These are phyloP conservation scores for Elaeagnus macrophylla DNA, from an alignment of 306 rosid species.

Conservation along the genomic window DNA sequence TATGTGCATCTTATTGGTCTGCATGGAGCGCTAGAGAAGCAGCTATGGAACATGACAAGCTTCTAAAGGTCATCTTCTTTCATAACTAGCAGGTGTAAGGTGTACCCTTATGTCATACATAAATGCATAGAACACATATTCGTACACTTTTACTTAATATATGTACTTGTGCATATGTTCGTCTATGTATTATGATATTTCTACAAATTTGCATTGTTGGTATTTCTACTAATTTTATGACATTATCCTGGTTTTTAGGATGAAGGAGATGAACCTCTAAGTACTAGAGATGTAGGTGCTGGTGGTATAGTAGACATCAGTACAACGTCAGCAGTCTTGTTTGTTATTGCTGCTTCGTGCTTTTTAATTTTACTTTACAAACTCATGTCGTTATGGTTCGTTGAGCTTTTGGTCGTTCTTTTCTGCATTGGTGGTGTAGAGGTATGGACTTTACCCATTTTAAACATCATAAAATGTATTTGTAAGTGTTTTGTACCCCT, in stretches of 20 bases:
- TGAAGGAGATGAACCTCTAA: conserved; percentile 48
- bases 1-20: conserved; percentile 95
- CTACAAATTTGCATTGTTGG: conserved; percentile 6
- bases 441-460: conserved; percentile 36
- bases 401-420: conserved; percentile 82
- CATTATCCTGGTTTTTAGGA: conserved; percentile 42
- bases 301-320: conserved; percentile 66
- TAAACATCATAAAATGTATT: conserved; percentile 5
- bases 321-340: conserved; percentile 61
- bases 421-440: conserved; percentile 90
- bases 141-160: neutral
- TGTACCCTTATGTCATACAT: neutral
- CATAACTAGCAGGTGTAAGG: neutral
- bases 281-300: conserved; percentile 24
- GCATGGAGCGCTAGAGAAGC: conserved; percentile 85
- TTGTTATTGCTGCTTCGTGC: conserved; percentile 77
- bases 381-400: conserved; percentile 77
- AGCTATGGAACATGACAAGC: conserved; percentile 55
- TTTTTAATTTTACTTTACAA: conserved; percentile 69
- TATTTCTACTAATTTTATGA: conserved; percentile 6
- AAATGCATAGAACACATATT: neutral
- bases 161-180: neutral
- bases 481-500: conserved; percentile 3
- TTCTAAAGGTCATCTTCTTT: conserved; percentile 50
- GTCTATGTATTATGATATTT: neutral